phyloP scores from a whole-genome alignment of 306 rosid genomes.

The Acmispon strigosus region DNA sequence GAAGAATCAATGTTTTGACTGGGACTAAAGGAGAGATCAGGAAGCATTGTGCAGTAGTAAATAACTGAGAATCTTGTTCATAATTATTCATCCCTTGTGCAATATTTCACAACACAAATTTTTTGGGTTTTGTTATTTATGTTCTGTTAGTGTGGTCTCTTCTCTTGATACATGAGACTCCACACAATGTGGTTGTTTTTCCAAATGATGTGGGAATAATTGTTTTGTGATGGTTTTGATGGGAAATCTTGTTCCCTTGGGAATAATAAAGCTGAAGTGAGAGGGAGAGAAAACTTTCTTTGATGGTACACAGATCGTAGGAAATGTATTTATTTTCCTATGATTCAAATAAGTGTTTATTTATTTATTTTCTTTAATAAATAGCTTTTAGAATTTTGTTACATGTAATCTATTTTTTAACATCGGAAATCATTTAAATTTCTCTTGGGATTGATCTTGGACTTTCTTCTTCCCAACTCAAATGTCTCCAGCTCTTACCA shows the following conservation, averaged over 20 bases:
- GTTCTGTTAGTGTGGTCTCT: background rate
- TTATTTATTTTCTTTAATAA: background rate
- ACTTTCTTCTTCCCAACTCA: too few species aligned
- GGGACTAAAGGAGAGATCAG: slow-evolving; percentile 68
- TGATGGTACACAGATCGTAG: background rate
- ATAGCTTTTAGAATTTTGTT: background rate
- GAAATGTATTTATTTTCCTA: background rate
- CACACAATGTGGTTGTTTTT: background rate
- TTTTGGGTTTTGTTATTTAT: slow-evolving; percentile 8
- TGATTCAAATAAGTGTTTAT: background rate
- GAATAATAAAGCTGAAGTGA: background rate
- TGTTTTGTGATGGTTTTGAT: background rate
- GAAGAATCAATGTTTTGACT: slow-evolving; percentile 38
- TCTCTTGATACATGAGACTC: background rate
- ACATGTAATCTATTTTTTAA: too few species aligned
- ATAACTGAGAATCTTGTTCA: slow-evolving; percentile 8
- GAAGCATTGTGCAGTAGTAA: slow-evolving; percentile 56
- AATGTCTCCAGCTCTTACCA: too few species aligned
- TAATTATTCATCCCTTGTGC: background rate
- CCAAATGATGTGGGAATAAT: background rate
- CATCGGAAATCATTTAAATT: too few species aligned
- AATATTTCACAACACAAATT: background rate
- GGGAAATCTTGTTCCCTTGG: background rate
- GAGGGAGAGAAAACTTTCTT: background rate
- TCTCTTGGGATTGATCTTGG: too few species aligned